Conservation (phyloP, 2,329 filamentous ascomycete species). For the Colletotrichum gloeosporioides region DNA sequence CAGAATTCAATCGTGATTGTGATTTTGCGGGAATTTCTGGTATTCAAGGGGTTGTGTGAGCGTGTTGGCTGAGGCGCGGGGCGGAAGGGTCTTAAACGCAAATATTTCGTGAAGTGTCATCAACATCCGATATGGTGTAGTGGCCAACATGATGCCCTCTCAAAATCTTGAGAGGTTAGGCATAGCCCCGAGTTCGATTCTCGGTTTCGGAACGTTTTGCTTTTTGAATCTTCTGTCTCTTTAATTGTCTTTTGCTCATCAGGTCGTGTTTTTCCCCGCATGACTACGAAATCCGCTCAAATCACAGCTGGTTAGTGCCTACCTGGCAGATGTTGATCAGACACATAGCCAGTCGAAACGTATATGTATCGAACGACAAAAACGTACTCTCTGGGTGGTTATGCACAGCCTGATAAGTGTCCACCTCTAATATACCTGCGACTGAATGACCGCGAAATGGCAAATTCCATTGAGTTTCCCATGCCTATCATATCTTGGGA, state of each 20-base stretch:
- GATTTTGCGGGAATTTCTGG: not conserved
- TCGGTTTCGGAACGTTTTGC: slow-evolving; percentile 15
- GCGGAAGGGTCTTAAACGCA: no score
- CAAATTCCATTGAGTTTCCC: not conserved
- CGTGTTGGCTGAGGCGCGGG: not conserved
- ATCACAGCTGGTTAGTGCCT: not conserved
- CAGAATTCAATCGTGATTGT: not conserved
- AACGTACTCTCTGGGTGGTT: not conserved
- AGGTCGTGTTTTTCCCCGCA: not conserved
- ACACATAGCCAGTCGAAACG: not conserved
- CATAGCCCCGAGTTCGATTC: slow-evolving; percentile 21
- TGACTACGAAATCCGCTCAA: not conserved
- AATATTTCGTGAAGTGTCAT: accelerated
- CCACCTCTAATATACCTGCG: not conserved
- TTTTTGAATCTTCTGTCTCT: not conserved
- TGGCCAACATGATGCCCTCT: slow-evolving; percentile 23
- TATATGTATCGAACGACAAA: not conserved
- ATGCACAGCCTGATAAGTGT: not conserved
- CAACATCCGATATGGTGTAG: slow-evolving; percentile 18
- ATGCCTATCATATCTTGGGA: not conserved
- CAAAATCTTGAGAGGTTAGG: not conserved
- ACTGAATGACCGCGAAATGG: not conserved
- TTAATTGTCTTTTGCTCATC: not conserved
- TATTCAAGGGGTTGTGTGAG: not conserved
- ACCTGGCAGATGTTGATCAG: not conserved